Percentiles rank a stretch among this genome's conserved stretches.
phyloP scores from a whole-genome alignment of 345 rosid genomes.

The Syzygium aromaticum region DNA sequence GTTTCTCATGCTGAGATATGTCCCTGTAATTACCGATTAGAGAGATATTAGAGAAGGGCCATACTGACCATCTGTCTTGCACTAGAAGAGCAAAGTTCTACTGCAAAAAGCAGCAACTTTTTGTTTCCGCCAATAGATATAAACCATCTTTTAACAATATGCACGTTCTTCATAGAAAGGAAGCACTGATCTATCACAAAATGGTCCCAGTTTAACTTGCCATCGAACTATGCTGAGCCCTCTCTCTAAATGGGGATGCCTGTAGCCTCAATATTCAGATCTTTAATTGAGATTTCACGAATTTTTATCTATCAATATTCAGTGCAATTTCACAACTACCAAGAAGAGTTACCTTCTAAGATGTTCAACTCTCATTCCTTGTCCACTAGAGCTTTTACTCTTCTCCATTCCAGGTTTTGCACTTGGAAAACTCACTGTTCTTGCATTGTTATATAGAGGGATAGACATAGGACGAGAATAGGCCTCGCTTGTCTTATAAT shows the following conservation, averaged over 20 bases:
- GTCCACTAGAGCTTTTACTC: constrained; percentile 25
- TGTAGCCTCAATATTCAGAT: not conserved
- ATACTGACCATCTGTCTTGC: not conserved
- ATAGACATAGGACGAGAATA: constrained; percentile 43
- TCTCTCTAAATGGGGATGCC: not conserved
- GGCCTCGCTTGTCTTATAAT: constrained; percentile 40
- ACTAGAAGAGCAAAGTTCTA: not conserved
- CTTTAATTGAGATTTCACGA: not conserved
- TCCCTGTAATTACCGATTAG: constrained; percentile 49
- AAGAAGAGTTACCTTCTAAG: constrained; percentile 43
- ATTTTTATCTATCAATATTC: not conserved
- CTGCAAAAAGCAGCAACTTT: not conserved
- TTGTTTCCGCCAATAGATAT: not conserved
- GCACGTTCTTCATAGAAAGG: not conserved
- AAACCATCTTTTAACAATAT: not conserved
- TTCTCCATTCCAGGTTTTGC: constrained; percentile 17
- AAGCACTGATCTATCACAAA: not conserved
- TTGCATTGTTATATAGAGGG: constrained; percentile 29
- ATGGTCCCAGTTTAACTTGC: not conserved
- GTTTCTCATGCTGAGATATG: constrained; percentile 47
- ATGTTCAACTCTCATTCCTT: constrained; percentile 43
- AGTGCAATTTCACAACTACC: not conserved
- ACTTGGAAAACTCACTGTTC: constrained; percentile 20
- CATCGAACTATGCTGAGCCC: not conserved
- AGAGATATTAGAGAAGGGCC: not conserved